Conservation (phyloP, 768 basidiomycete species). For the Leccinum aurantiacum region DNA sequence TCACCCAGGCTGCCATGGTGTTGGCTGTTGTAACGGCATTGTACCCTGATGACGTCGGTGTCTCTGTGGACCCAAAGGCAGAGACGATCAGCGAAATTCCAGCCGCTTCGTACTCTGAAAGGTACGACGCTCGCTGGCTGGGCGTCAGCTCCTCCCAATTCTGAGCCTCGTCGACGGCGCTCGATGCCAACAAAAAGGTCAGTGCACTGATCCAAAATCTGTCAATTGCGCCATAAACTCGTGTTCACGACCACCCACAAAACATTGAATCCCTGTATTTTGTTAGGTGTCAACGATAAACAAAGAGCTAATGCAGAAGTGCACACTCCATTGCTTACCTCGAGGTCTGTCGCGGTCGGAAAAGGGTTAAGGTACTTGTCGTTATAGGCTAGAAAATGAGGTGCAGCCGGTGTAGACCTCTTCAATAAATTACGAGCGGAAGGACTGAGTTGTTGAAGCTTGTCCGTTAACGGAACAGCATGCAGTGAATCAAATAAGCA, state of each 20-base stretch:
- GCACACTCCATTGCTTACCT: constrained; percentile 29
- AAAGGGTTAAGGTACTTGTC: constrained; percentile 43
- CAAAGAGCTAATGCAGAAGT: neutral
- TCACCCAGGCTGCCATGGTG: constrained; percentile 48
- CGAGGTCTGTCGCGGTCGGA: constrained; percentile 45
- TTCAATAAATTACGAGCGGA: constrained; percentile 22
- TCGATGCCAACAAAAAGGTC: constrained; percentile 42
- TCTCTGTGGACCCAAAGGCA: constrained; percentile 45
- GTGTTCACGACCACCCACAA: constrained; percentile 24
- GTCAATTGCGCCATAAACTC: neutral
- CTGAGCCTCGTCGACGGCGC: constrained; percentile 45
- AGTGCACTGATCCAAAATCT: constrained; percentile 29
- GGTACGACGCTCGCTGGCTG: constrained; percentile 38
- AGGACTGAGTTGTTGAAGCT: constrained; percentile 22
- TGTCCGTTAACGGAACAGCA: constrained; percentile 24
- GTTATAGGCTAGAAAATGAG: constrained; percentile 47
- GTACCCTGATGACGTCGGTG: constrained; percentile 42
- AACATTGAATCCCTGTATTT: constrained; percentile 33
- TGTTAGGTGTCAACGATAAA: neutral
- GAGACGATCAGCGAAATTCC: constrained; percentile 61
- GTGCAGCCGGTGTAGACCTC: constrained; percentile 39
- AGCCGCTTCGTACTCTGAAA: constrained; percentile 49
- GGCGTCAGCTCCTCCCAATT: constrained; percentile 43
- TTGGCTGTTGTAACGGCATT: constrained; percentile 43
- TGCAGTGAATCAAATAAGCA: constrained; percentile 9